These are phyloP conservation scores for Entophlyctis helioformis DNA, from an alignment of 192 early-diverging fungal species.

Conservation along the genomic window DNA sequence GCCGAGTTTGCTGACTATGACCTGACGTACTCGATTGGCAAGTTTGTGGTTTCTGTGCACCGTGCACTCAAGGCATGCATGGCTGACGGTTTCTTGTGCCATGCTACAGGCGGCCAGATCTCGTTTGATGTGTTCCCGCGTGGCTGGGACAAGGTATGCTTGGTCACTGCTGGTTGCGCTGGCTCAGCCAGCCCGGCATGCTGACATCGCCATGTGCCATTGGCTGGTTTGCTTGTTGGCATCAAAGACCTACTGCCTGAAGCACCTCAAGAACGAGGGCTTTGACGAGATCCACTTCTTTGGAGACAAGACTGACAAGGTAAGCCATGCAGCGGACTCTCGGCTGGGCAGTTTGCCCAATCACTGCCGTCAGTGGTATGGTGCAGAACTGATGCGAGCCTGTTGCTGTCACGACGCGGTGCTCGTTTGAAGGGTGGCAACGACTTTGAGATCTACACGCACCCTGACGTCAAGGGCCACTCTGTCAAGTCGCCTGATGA, in stretches of 20 bases:
- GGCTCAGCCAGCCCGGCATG: background rate
- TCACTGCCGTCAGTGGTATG: no score
- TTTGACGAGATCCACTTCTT: slow-evolving; percentile 95
- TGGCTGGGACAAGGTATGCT: slow-evolving; percentile 89
- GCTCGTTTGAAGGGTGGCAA: slow-evolving; percentile 69
- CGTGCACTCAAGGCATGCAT: background rate
- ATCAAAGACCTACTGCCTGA: slow-evolving; percentile 75
- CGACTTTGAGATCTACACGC: slow-evolving; percentile 91
- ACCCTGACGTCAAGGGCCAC: slow-evolving; percentile 74
- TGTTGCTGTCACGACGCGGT: background rate
- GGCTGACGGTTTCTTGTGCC: background rate
- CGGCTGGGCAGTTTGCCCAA: no score
- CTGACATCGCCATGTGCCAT: background rate
- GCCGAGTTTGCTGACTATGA: slow-evolving; percentile 71
- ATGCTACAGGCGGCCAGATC: slow-evolving; percentile 73
- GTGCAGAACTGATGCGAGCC: no score
- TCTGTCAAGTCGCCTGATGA: slow-evolving; percentile 71
- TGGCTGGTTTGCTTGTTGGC: background rate
- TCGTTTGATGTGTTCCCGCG: slow-evolving; percentile 98
- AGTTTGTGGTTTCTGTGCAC: background rate
- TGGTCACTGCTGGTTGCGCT: background rate
- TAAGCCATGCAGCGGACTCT: background rate
- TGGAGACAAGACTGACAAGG: slow-evolving; percentile 92
- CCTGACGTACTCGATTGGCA: slow-evolving; percentile 90
- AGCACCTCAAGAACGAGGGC: slow-evolving; percentile 72